Conservation (phyloP, 148 eudicot species). For the Camellia granthamiana region DNA sequence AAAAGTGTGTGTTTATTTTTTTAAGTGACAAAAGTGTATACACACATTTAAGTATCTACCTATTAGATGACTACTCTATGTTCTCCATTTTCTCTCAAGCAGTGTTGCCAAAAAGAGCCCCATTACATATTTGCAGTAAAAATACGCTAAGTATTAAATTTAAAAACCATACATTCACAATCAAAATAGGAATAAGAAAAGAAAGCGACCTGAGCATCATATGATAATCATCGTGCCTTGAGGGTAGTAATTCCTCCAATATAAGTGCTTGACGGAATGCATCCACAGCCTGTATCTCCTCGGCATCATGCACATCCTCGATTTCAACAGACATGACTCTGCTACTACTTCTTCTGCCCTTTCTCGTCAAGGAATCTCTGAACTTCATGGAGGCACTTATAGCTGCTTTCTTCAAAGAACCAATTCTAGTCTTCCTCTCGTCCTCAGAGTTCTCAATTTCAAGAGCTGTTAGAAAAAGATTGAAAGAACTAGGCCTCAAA, state of each 20-base stretch:
- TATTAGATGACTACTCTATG: not conserved
- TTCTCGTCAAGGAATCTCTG: conserved; percentile 73
- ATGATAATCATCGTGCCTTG: conserved; percentile 63
- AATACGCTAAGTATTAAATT: not conserved
- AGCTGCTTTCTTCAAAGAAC: conserved; percentile 72
- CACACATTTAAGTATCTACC: not conserved
- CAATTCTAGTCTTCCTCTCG: conserved; percentile 62
- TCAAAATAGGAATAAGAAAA: conserved; percentile 1
- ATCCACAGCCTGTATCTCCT: conserved; percentile 57
- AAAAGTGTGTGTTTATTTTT: not conserved
- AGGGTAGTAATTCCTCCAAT: conserved; percentile 49
- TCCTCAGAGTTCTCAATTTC: conserved; percentile 45
- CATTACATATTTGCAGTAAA: not conserved
- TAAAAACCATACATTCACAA: not conserved
- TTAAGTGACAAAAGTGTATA: not conserved
- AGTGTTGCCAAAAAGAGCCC: too few species aligned
- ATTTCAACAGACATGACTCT: conserved; percentile 74
- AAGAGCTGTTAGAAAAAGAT: conserved; percentile 1
- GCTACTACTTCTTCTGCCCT: conserved; percentile 80
- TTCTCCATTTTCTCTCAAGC: not conserved
- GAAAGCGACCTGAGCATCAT: conserved; percentile 55
- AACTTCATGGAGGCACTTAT: conserved; percentile 77
- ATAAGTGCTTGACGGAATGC: conserved; percentile 55
- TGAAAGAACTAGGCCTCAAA: not conserved
- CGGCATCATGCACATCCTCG: conserved; percentile 62